Evolutionary conservation across 176 grass and related monocot species (phyloP).

Genomic region (Oryza punctata): DNA sequence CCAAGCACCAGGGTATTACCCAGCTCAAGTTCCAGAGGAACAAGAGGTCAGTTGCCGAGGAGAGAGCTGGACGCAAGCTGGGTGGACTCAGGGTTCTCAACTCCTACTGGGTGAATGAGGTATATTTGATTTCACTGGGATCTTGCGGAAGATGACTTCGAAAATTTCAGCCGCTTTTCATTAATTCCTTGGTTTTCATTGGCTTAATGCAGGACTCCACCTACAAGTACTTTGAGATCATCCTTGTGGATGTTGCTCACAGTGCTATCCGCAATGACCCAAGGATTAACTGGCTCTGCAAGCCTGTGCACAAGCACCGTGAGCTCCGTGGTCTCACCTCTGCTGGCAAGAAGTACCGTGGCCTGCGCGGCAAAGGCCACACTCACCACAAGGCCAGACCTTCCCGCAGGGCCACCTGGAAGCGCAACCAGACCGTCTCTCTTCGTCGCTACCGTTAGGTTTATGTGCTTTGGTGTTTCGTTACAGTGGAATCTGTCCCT

Average conservation of each 20-base stretch:
- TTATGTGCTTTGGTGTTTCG: conserved; percentile 28
- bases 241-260: conserved; percentile 72
- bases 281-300: conserved; percentile 86
- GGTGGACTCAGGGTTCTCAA: conserved; percentile 89
- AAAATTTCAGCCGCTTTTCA: not conserved
- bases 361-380: conserved; percentile 80
- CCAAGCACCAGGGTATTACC: conserved; percentile 89
- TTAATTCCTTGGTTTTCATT: not conserved
- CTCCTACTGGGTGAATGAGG: conserved; percentile 95
- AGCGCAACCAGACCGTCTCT: conserved; percentile 79
- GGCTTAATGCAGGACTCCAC: conserved; percentile 47
- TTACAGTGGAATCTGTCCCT: conserved; percentile 3
- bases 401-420: conserved; percentile 81
- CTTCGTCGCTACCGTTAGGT: conserved; percentile 79
- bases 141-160: too few species aligned
- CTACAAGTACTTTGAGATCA: conserved; percentile 74
- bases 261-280: conserved; percentile 70
- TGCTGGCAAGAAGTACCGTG: conserved; percentile 84
- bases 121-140: conserved; percentile 22
- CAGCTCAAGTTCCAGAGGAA: conserved; percentile 96
- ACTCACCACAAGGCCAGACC: conserved; percentile 67
- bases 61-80: conserved; percentile 78
- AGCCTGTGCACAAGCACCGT: conserved; percentile 80
- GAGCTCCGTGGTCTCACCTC: conserved; percentile 89
- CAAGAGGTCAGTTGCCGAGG: conserved; percentile 93